Evolutionary conservation across 2,329 filamentous ascomycete species (phyloP), one percentile per base, ranked within the genome.

Genomic region (Thelonectria olida): DNA sequence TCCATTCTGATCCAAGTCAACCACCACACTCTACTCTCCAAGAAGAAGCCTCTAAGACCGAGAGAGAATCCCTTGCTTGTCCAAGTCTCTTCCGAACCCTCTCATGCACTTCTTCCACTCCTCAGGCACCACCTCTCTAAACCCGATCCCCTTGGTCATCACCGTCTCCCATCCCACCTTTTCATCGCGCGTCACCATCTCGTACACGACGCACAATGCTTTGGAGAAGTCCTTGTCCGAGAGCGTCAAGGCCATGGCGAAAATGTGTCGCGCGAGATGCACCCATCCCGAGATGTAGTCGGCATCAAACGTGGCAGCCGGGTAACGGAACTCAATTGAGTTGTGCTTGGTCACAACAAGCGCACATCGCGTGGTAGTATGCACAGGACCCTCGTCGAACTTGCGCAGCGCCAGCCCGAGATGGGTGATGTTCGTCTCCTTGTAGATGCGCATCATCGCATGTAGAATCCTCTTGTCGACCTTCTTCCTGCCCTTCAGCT

Each of bases 281-380:
- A 65, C 62, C 72, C 72, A 74, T 36, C 67, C 45, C 6, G 62
- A 51, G 28, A 74, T 62, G 57, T 64, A 74, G 10, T 69, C 63
- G 3, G 62, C 54, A 23, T 74, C 68, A 47, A 73, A 72, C 8
- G 48, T 65, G 12, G 69, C 65, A 19, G 73, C 71, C 22, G 70
- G 69, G 38, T 74, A 74, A 27, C 72, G 68, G 20, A 74, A 74
- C 58, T 73, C 71, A 13, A 72, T 17, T 0, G 70, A 73, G 23
- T 68, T 48, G 49, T 71, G 67, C 39, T 62, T 64, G 17, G 69
- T 66, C 2, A 72, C 53, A n/a, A 65, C 72, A 3, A 73, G 44
- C 2, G 54, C 71, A 52, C 71, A 73, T 10, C 65, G 64, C 8
- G 54, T 60, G 5, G 69, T 72, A 13, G 69, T 71, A 52, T 66